Evolutionary conservation across 2,329 filamentous ascomycete species (phyloP), one percentile per base, ranked within the genome.

Genomic region (Botrytis pseudocinerea): DNA sequence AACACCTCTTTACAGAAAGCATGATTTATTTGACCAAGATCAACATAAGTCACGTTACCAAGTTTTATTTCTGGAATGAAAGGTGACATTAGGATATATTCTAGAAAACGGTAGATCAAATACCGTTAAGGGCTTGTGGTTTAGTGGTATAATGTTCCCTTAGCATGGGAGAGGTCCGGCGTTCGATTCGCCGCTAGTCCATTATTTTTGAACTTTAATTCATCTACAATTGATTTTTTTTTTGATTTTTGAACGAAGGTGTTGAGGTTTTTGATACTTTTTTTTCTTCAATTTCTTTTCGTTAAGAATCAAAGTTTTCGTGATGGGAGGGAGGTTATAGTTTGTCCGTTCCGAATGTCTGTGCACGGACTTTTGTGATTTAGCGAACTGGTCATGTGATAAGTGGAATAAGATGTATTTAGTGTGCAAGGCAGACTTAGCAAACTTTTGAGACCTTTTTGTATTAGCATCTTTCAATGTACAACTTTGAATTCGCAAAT

Each of bases 121-220:
- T n/a, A n/a, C n/a, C n/a, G n/a, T n/a, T n/a, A n/a, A n/a, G 61
- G 61, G 48, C 48, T n/a, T 51, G 25, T 51, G 12, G 10, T 51
- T 51, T n/a, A 51, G 48, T 51, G 12, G 48, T 51, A 51, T 51
- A 51, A 14, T 51, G 44, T 46, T 46, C 44, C 44, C 44, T 46
- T 46, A 46, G 44, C 44, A 46, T 46, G 44, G 44, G 44, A 46
- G 44, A 46, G 44, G 44, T 46, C 44, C 44, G 44, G 48, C 10
- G 25, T 51, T 51, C 12, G 25, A n/a, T n/a, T n/a, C 25, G 10
- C 48, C 48, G 12, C 25, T 51, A 51, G 25, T 51, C 48, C 48
- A 51, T 2, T n/a, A 2, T 5, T n/a, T 51, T n/a, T 14, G 4
- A 1, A 14, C 0, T 51, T 14, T 6, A 5, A 6, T 14, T 12